Evolutionary conservation across 805 yeast species (phyloP).

Genomic region (Wickerhamiella lipophila): DNA sequence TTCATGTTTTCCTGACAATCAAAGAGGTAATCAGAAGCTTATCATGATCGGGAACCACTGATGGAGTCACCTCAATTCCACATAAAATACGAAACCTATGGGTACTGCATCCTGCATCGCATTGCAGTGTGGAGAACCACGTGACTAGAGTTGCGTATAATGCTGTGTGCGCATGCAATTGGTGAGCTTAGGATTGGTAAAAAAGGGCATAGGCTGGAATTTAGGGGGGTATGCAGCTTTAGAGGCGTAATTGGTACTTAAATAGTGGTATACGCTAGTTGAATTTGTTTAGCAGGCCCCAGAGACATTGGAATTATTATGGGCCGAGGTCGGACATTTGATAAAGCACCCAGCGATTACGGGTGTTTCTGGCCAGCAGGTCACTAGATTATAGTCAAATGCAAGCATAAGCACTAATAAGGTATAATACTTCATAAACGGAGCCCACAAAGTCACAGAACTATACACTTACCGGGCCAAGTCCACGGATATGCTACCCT

Average conservation of each 20-base stretch:
- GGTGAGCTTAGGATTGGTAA: neutral
- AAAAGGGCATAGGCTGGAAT: neutral
- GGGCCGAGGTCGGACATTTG: constrained; percentile 4
- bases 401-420: too few relatives aligned
- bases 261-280: too few relatives aligned
- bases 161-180: neutral
- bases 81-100: neutral
- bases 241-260: too few relatives aligned
- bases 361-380: too few relatives aligned
- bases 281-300: too few relatives aligned
- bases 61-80: neutral
- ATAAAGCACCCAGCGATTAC: too few relatives aligned
- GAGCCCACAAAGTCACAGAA: too few relatives aligned
- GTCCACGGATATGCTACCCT: neutral
- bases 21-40: neutral
- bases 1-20: too few relatives aligned
- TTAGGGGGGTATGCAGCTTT: neutral
- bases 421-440: too few relatives aligned
- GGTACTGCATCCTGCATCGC: neutral
- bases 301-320: neutral
- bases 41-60: neutral
- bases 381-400: too few relatives aligned
- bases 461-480: too few relatives aligned
- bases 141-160: neutral
- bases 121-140: constrained; percentile 4